Percentiles rank a stretch among this genome's conserved stretches.
Conservation (phyloP, 2,329 filamentous ascomycete genomes). For the Exutisphaerella laricina region DNA sequence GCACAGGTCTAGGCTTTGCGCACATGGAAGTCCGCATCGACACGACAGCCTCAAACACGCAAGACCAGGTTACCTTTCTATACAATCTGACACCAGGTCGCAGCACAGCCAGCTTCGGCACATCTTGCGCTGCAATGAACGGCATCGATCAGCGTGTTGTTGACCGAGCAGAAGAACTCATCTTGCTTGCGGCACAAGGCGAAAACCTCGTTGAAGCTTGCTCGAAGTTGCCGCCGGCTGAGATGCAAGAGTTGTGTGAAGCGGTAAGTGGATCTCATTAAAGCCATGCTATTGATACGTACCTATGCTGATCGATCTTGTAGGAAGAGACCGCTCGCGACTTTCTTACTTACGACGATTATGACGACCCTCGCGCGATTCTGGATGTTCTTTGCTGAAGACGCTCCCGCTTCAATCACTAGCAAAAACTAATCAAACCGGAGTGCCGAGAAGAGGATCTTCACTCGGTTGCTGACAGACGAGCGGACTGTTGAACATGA, state of each 20-base stretch:
- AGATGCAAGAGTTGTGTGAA: slow-evolving; percentile 60
- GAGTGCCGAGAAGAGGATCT: too few relatives aligned
- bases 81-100: slow-evolving; percentile 50
- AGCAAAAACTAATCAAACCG: too few relatives aligned
- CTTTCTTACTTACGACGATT: slow-evolving; percentile 38
- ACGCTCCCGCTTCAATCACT: background rate
- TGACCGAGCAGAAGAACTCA: slow-evolving; percentile 67
- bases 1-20: slow-evolving; percentile 52
- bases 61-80: slow-evolving; percentile 49
- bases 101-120: slow-evolving; percentile 77
- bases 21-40: slow-evolving; percentile 69
- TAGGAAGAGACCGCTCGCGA: slow-evolving; percentile 41
- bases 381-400: slow-evolving; percentile 33
- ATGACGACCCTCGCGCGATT: slow-evolving; percentile 31
- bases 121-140: slow-evolving; percentile 77
- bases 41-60: slow-evolving; percentile 43
- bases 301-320: slow-evolving; percentile 7
- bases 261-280: slow-evolving; percentile 47
- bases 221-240: slow-evolving; percentile 58
- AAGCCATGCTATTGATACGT: background rate
- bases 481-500: too few relatives aligned
- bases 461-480: too few relatives aligned
- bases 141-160: slow-evolving; percentile 70
- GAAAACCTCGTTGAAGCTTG: slow-evolving; percentile 73
- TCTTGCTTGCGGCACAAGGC: slow-evolving; percentile 60